Conservation (phyloP, 805 yeast species). For the Candida silvicultrix region DNA sequence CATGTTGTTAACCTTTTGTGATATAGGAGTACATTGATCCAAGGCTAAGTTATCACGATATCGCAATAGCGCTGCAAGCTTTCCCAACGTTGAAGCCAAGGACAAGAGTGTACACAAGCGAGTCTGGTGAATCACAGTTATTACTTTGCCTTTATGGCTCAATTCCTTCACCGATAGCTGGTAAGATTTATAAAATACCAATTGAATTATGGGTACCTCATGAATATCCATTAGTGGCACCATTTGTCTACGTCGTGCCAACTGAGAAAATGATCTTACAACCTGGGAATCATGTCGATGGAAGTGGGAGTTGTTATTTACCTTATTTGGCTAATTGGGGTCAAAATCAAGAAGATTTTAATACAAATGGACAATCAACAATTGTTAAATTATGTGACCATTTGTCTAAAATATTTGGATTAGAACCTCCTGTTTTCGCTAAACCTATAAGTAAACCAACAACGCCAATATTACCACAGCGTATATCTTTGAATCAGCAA, state of each 20-base stretch:
- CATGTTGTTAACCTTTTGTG: no score
- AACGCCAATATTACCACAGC: constrained; percentile 1
- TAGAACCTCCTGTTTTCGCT: constrained; percentile 40
- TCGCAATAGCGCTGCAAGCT: constrained; percentile 43
- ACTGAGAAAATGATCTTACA: constrained; percentile 39
- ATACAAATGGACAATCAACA: constrained; percentile 45
- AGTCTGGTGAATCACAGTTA: constrained; percentile 52
- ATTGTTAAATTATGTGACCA: constrained; percentile 22
- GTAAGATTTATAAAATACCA: constrained; percentile 38
- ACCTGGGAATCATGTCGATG: constrained; percentile 63
- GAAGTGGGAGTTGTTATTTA: constrained; percentile 65
- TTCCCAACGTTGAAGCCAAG: constrained; percentile 55
- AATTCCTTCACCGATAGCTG: constrained; percentile 28
- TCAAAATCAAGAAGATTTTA: constrained; percentile 16
- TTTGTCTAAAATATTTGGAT: constrained; percentile 29
- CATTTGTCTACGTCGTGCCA: constrained; percentile 58
- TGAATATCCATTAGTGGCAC: constrained; percentile 62
- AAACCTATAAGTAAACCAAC: constrained; percentile 20
- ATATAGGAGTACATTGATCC: constrained; percentile 48
- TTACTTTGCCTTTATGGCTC: constrained; percentile 62
- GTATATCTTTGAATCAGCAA: constrained; percentile 1
- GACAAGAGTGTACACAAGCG: constrained; percentile 56
- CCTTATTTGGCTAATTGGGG: constrained; percentile 63
- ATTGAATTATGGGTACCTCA: constrained; percentile 74
- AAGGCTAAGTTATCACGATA: constrained; percentile 57